These are phyloP conservation scores for Pulicaria dysenterica DNA, from an alignment of 129 eudicot genomes.

Conservation along the genomic window DNA sequence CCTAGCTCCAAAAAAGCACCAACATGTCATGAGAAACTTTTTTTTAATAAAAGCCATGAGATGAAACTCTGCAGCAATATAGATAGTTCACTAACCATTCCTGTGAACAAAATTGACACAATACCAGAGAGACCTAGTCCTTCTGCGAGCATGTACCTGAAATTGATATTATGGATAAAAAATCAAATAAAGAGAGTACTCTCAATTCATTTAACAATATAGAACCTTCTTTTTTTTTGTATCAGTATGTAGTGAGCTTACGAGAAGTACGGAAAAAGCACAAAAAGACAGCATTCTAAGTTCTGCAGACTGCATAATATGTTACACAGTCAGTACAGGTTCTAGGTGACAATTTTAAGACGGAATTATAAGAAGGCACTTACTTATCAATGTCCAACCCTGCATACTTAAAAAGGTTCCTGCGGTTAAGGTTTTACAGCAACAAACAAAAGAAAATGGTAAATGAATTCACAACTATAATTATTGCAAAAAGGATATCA, in stretches of 20 bases:
- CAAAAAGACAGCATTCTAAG: constrained; percentile 98
- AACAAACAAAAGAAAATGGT: constrained; percentile 17
- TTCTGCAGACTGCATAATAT: constrained; percentile 75
- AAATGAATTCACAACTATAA: constrained; percentile 12
- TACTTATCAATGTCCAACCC: constrained; percentile 97
- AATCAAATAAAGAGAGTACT: constrained; percentile 22
- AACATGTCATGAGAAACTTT: constrained; percentile 12
- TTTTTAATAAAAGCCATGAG: background rate
- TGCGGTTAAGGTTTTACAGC: constrained; percentile 71
- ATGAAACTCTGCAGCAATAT: background rate
- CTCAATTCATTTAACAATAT: constrained; percentile 3
- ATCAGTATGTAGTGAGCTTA: constrained; percentile 47
- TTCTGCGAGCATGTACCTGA: constrained; percentile 97
- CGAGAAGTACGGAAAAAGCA: constrained; percentile 99
- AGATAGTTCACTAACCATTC: constrained; percentile 75
- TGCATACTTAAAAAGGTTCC: constrained; percentile 97
- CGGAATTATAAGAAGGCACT: constrained; percentile 34
- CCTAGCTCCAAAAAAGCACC: constrained; percentile 47
- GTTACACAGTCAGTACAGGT: constrained; percentile 23
- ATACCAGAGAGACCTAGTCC: constrained; percentile 99
- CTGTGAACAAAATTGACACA: constrained; percentile 96
- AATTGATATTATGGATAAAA: constrained; percentile 23
- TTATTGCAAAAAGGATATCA: constrained; percentile 76
- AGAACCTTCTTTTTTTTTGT: background rate
- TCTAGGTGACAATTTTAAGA: constrained; percentile 9